Evolutionary conservation across 2,329 filamentous ascomycete genomes (phyloP).

Genomic region (Colletotrichum caudatum): DNA sequence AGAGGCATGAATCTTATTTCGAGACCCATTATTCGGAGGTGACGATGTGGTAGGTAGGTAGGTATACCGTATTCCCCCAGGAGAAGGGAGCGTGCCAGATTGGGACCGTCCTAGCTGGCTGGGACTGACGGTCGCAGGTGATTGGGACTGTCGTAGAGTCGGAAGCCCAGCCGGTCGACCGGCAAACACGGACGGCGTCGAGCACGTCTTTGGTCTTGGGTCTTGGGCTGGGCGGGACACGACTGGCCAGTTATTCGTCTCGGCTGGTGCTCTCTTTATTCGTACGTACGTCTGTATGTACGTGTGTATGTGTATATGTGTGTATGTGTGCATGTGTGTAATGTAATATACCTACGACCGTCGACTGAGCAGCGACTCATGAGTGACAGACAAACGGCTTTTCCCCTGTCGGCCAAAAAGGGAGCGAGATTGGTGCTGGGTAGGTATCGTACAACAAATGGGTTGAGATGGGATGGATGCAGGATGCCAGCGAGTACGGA

Average conservation of each 20-base stretch:
- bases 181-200: conserved; percentile 28
- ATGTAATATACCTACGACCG: too few species aligned
- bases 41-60: not conserved
- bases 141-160: conserved; percentile 7
- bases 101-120: not conserved
- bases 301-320: too few species aligned
- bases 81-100: not conserved
- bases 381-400: not conserved
- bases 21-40: not conserved
- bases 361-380: too few species aligned
- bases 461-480: not conserved
- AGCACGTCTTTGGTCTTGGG: conserved; percentile 27
- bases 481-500: not conserved
- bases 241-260: conserved; percentile 16
- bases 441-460: too few species aligned
- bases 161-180: conserved; percentile 20
- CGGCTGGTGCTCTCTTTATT: not conserved
- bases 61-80: too few species aligned
- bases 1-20: not conserved
- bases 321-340: too few species aligned
- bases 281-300: too few species aligned
- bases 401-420: not conserved
- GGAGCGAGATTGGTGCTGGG: conserved; percentile 11
- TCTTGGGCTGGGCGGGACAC: conserved; percentile 13
- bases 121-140: not conserved